These are phyloP conservation scores for Vitis hybrid DNA, from an alignment of 177 flowering plant genomes.

Conservation along the genomic window DNA sequence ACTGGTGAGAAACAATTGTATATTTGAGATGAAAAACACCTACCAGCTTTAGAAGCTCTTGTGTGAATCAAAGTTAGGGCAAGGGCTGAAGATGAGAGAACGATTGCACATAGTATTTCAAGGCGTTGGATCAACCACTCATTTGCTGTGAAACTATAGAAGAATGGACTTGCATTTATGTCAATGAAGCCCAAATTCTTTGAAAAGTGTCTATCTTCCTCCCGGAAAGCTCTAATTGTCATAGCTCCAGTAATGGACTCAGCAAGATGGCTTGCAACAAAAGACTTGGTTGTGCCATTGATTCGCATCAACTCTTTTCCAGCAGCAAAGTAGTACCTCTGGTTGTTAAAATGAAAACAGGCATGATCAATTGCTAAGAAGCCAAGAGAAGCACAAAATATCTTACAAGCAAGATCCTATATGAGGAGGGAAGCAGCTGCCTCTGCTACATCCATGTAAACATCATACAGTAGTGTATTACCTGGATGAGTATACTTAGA, in stretches of 20 bases:
- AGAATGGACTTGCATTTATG: slow-evolving; percentile 49
- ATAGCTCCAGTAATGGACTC: slow-evolving; percentile 64
- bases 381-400: not conserved
- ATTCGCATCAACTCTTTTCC: slow-evolving; percentile 62
- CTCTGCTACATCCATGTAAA: not conserved
- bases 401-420: not conserved
- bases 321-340: slow-evolving; percentile 57
- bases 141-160: slow-evolving; percentile 55
- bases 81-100: slow-evolving; percentile 50
- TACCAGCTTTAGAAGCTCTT: slow-evolving; percentile 47
- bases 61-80: slow-evolving; percentile 40
- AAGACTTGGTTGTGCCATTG: slow-evolving; percentile 59
- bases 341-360: slow-evolving; percentile 2
- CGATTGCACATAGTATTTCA: slow-evolving; percentile 44
- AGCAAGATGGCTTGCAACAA: slow-evolving; percentile 48
- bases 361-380: not conserved
- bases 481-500: slow-evolving; percentile 44
- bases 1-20: not conserved
- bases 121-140: slow-evolving; percentile 67
- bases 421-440: not conserved
- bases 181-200: slow-evolving; percentile 45
- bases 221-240: slow-evolving; percentile 62
- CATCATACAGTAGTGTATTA: slow-evolving; percentile 11
- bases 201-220: slow-evolving; percentile 52
- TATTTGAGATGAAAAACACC: not conserved